Conservation (phyloP, 495 filamentous ascomycete genomes). For the Aspergillus cavernicola region DNA sequence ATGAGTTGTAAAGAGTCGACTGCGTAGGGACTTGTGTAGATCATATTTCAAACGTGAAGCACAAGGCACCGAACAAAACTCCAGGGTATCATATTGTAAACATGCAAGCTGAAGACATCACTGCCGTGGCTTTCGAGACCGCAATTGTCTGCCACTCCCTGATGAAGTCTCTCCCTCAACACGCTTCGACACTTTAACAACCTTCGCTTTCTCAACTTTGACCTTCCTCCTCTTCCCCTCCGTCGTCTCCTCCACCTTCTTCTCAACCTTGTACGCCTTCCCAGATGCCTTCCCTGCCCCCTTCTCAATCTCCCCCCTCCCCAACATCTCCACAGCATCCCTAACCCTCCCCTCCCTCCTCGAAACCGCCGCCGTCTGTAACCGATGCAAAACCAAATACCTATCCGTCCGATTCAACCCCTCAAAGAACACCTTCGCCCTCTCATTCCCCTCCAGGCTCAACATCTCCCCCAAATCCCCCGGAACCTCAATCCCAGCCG, state of each 20-base stretch:
- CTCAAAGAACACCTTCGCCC: conserved; percentile 36
- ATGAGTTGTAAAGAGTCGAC: no score
- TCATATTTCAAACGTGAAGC: no score
- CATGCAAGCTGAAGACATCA: not conserved
- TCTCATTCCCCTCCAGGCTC: conserved; percentile 11
- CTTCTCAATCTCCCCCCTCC: conserved; percentile 10
- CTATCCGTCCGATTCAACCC: conserved; percentile 37
- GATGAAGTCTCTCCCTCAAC: not conserved
- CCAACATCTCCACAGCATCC: conserved; percentile 21
- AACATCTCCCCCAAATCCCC: conserved; percentile 39
- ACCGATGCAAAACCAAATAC: conserved; percentile 39
- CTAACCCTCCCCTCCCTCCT: conserved; percentile 20
- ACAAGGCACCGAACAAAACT: no score
- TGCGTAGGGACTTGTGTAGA: no score
- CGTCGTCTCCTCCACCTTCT: no score
- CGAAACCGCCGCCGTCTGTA: conserved; percentile 33
- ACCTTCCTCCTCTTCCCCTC: no score
- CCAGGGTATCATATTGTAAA: no score
- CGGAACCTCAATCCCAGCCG: conserved; percentile 40
- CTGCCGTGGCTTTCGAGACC: not conserved
- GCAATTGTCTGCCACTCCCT: not conserved
- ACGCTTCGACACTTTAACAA: not conserved
- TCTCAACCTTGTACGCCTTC: not conserved
- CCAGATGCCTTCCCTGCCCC: not conserved
- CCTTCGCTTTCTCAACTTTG: no score